phyloP scores from a whole-genome alignment of 2,329 filamentous ascomycete genomes.

The Didymella pomorum region DNA sequence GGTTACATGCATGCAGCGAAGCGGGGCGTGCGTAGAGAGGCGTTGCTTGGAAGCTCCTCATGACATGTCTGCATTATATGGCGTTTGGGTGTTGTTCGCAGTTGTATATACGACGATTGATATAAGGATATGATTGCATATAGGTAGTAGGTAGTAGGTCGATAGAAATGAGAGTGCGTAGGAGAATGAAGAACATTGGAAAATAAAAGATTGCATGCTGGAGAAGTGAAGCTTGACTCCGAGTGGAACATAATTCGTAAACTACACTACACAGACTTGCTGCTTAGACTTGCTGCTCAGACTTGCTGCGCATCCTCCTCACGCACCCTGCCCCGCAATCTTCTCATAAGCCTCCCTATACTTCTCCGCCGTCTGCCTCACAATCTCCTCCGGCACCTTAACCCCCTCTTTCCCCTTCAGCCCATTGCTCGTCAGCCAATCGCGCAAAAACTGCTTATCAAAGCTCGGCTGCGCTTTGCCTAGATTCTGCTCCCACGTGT shows the following conservation, averaged over 20 bases:
- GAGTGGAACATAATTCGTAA: no score
- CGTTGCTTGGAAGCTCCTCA: slow-evolving; percentile 23
- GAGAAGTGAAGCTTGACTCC: no score
- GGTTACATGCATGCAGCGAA: slow-evolving; percentile 23
- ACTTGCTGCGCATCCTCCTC: no score
- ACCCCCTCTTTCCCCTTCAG: slow-evolving; percentile 79
- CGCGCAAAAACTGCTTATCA: slow-evolving; percentile 78
- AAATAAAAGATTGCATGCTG: no score
- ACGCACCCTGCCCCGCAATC: slow-evolving; percentile 62
- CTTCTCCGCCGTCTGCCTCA: slow-evolving; percentile 71
- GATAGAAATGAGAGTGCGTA: background rate
- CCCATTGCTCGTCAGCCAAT: slow-evolving; percentile 79
- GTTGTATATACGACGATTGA: slow-evolving; percentile 16
- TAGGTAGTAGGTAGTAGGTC: slow-evolving; percentile 4
- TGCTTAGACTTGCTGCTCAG: no score
- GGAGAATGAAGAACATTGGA: background rate
- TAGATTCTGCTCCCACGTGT: slow-evolving; percentile 67
- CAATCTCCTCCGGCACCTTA: slow-evolving; percentile 74
- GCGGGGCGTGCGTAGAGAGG: no score
- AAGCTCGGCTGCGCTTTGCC: slow-evolving; percentile 83
- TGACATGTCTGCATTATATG: slow-evolving; percentile 23
- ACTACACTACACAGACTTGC: no score
- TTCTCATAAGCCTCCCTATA: slow-evolving; percentile 79
- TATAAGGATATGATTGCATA: slow-evolving; percentile 14
- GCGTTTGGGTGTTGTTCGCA: slow-evolving; percentile 16